Base-by-base conservation (phyloP, 345 rosid genomes). In the Aegle marmelos region DNA sequence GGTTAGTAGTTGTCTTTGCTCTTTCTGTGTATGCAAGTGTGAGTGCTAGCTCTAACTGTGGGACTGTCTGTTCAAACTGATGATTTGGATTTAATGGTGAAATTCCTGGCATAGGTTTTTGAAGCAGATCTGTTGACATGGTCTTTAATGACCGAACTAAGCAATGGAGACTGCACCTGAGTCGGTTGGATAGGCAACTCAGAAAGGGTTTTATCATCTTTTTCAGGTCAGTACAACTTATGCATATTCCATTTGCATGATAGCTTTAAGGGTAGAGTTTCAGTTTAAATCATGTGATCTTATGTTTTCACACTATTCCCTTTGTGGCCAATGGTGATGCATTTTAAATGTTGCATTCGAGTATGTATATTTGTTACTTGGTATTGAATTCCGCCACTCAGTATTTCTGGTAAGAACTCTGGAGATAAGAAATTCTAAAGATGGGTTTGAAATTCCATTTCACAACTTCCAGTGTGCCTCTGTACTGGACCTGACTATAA, bases 141-240 rank as follows among this genome's bases (percentile, higher is more conserved):
- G 74, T 62, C 30, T 62, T 11, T 34, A 31, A 58, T 34, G 53
- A 27, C 53, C n/a, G 25, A 22, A 5, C 59, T 64, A 34, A 27
- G 27, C 27, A 62, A 27, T 50, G 53, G 62, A 37, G 62, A 61
- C 6, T 39, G 9, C 24, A 39, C 30, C 36, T 39, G 59, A 27
- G 21, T 17, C 1, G 17, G 75, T 50, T 48, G 39, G 21, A 25
- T 45, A 48, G 41, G 76, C 37, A 36, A 19, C 63, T 58, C 37
- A 22, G 4, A 56, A 62, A 65, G 39, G 48, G 7, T 19, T n/a
- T 53, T 57, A 16, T 22, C 27, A 68, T 28, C 34, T 10, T 21
- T 70, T 59, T 76, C 70, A 63, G 85, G 80, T 68, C 24, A 76
- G 78, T 53, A 45, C 5, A 4, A 45, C 50, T 61, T 31, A 4